Conservation (phyloP, 108 stramenopile genomes). For the Aurantiochytrium sp. region DNA sequence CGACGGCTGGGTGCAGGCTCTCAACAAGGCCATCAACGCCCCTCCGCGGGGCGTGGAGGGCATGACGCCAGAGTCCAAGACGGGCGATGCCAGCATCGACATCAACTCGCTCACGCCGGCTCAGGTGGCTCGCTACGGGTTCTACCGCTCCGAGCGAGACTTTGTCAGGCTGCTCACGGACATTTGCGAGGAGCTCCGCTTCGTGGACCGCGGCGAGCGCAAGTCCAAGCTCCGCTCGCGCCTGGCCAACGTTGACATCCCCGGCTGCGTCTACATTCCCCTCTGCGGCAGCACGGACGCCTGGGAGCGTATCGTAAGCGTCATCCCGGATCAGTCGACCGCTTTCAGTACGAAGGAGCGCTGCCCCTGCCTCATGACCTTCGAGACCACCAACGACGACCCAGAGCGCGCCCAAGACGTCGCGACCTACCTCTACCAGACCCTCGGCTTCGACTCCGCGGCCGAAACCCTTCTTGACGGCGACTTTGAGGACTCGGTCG, state of each 20-base stretch:
- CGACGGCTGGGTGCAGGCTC: conserved; percentile 62
- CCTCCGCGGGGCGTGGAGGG: neutral
- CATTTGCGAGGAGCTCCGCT: conserved; percentile 88
- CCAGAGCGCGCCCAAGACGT: conserved; percentile 77
- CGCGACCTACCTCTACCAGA: conserved; percentile 82
- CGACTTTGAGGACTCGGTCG: neutral
- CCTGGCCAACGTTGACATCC: conserved; percentile 65
- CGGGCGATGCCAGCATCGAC: conserved; percentile 47
- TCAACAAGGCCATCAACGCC: conserved; percentile 36
- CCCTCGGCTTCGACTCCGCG: conserved; percentile 64
- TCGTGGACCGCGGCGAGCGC: conserved; percentile 75
- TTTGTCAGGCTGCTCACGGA: conserved; percentile 81
- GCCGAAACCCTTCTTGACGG: neutral
- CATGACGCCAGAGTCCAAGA: neutral
- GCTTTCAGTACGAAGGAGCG: conserved; percentile 94
- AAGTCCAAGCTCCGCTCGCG: conserved; percentile 68
- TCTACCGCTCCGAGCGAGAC: conserved; percentile 80
- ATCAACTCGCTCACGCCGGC: conserved; percentile 60
- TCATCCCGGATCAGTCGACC: conserved; percentile 73
- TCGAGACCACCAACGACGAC: conserved; percentile 69
- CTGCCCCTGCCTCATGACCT: conserved; percentile 87
- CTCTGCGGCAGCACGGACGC: conserved; percentile 81
- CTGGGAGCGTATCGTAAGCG: conserved; percentile 70
- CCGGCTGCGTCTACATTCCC: conserved; percentile 81
- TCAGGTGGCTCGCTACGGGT: conserved; percentile 77